Evolutionary conservation across 345 rosid species (phyloP).

Genomic region (Viola odorata): DNA sequence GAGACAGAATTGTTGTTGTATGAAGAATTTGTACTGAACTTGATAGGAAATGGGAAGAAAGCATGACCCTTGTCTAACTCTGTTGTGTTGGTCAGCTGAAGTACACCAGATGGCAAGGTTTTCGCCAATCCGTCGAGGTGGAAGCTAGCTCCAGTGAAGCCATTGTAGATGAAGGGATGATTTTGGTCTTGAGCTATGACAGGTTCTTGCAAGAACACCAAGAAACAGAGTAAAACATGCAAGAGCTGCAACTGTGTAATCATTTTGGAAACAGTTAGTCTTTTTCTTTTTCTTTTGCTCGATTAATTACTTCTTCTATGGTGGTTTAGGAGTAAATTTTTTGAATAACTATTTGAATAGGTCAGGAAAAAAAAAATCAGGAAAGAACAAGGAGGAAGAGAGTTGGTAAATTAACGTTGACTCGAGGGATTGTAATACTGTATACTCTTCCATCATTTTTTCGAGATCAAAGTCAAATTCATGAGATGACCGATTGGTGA

Average conservation of each 20-base stretch:
- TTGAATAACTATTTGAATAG: not conserved
- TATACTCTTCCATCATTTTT: no score
- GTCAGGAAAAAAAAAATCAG: not conserved
- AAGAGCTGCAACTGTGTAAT: not conserved
- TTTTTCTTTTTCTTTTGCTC: no score
- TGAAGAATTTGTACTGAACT: slow-evolving; percentile 12
- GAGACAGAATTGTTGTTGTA: slow-evolving; percentile 1
- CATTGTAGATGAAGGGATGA: slow-evolving; percentile 32
- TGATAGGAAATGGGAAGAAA: slow-evolving; percentile 29
- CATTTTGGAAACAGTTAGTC: not conserved
- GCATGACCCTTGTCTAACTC: slow-evolving; percentile 32
- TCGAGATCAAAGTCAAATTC: no score
- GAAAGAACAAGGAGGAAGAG: no score
- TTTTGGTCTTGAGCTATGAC: slow-evolving; percentile 17
- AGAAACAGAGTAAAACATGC: not conserved
- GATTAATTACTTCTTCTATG: no score
- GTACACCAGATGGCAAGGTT: slow-evolving; percentile 31
- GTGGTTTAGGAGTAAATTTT: not conserved
- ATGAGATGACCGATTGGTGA: no score
- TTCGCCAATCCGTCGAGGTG: slow-evolving; percentile 25
- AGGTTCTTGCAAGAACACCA: not conserved
- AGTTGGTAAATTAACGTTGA: no score
- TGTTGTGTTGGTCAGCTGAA: slow-evolving; percentile 43
- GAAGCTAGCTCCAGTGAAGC: slow-evolving; percentile 31
- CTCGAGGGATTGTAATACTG: no score